phyloP scores from a whole-genome alignment of 116 monocot species.

The Iris pallida region DNA sequence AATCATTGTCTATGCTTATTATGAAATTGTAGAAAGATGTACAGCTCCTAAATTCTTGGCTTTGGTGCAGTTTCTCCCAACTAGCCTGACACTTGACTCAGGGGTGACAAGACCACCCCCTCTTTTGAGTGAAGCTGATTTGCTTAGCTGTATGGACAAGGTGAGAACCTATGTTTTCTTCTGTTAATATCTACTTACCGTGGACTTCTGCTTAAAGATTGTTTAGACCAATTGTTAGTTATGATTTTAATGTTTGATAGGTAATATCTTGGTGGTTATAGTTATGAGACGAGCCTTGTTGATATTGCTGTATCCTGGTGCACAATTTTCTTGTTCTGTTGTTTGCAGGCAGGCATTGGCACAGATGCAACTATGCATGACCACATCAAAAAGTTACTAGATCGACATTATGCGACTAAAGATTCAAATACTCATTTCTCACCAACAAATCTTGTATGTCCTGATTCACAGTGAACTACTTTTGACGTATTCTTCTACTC shows the following conservation, averaged over 20 bases:
- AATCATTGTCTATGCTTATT: background rate
- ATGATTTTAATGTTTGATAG: background rate
- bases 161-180: conserved; percentile 22
- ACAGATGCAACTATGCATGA: conserved; percentile 99
- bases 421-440: conserved; percentile 90
- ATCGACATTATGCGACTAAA: conserved; percentile 85
- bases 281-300: background rate
- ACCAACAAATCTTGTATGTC: conserved; percentile 86
- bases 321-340: conserved; percentile 3
- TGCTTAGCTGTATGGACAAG: conserved; percentile 96
- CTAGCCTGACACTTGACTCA: conserved; percentile 80
- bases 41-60: conserved; percentile 7
- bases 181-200: background rate
- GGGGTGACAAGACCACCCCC: conserved; percentile 94
- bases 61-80: conserved; percentile 76
- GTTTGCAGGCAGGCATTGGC: conserved; percentile 80
- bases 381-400: conserved; percentile 96
- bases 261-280: background rate
- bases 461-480: background rate
- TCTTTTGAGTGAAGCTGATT: conserved; percentile 92
- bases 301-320: background rate
- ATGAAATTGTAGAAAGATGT: conserved; percentile 1
- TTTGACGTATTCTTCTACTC: background rate
- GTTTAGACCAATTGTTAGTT: background rate
- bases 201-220: background rate